A percentile compares a stretch with the other conserved stretches of the same genome.
Evolutionary conservation across 495 filamentous ascomycete genomes (phyloP).

Genomic region (Jackrogersella minutella): DNA sequence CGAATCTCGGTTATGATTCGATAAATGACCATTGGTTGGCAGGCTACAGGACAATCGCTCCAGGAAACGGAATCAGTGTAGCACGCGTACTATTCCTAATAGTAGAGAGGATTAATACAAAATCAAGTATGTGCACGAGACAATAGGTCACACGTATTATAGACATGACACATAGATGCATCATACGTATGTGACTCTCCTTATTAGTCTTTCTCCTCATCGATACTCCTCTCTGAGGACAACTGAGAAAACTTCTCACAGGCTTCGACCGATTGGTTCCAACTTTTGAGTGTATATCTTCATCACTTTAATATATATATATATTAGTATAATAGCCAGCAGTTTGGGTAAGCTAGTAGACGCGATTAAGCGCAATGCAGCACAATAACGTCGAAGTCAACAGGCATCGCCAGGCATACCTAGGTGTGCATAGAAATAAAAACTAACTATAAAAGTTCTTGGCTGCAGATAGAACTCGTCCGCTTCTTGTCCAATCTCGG

Average conservation of each 20-base stretch:
- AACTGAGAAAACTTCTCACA: no score
- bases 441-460: constrained; percentile 28
- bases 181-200: not conserved
- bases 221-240: not conserved
- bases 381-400: constrained; percentile 28
- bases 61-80: constrained; percentile 2
- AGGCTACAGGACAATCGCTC: not conserved
- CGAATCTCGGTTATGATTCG: constrained; percentile 34
- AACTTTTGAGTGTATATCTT: not conserved
- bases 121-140: constrained; percentile 8
- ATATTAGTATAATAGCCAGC: constrained; percentile 6
- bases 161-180: constrained; percentile 8
- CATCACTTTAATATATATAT: not conserved
- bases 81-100: not conserved
- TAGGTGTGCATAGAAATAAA: constrained; percentile 10
- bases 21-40: constrained; percentile 5
- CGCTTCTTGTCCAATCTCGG: constrained; percentile 1
- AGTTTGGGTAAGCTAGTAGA: constrained; percentile 15
- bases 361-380: constrained; percentile 8
- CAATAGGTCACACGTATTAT: not conserved
- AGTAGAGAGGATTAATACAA: not conserved
- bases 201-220: not conserved
- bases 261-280: not conserved
- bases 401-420: not conserved
- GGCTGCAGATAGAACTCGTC: constrained; percentile 33